Percentiles rank a stretch among this genome's conserved stretches.
phyloP scores from a whole-genome alignment of 768 basidiomycete genomes.

The Pholiota conissans region DNA sequence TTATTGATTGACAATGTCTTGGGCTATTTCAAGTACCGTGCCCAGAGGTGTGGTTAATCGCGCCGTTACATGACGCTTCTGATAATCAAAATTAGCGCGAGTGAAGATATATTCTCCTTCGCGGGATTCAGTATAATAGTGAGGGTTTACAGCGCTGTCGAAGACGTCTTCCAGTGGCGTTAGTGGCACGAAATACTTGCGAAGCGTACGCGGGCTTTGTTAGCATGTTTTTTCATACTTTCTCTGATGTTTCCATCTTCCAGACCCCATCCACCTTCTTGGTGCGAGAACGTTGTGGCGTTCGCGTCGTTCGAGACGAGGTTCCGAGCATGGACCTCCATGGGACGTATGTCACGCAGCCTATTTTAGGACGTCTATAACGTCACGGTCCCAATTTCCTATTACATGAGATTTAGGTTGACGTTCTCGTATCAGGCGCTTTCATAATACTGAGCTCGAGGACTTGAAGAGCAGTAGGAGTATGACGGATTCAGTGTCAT shows the following conservation, averaged over 20 bases:
- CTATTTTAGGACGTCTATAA: neutral
- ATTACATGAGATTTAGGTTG: no score
- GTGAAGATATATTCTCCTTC: no score
- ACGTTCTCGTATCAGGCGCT: neutral
- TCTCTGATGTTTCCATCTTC: neutral
- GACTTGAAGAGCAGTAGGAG: neutral
- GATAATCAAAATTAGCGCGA: no score
- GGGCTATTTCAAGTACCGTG: no score
- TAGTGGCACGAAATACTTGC: neutral
- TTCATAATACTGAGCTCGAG: no score
- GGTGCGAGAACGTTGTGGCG: neutral
- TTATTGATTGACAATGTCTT: no score
- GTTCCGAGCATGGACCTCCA: neutral
- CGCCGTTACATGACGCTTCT: no score
- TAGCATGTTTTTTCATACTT: neutral
- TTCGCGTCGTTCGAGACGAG: neutral
- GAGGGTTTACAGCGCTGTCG: neutral
- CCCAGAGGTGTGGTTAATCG: no score
- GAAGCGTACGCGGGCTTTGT: neutral
- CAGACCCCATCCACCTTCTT: neutral
- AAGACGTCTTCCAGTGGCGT: neutral
- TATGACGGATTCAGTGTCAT: no score
- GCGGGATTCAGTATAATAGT: neutral
- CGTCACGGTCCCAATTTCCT: neutral
- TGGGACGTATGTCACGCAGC: neutral